A percentile compares a stretch with the other conserved stretches of the same genome.
phyloP scores from a whole-genome alignment of 306 rosid species.

The Malus orientalis region DNA sequence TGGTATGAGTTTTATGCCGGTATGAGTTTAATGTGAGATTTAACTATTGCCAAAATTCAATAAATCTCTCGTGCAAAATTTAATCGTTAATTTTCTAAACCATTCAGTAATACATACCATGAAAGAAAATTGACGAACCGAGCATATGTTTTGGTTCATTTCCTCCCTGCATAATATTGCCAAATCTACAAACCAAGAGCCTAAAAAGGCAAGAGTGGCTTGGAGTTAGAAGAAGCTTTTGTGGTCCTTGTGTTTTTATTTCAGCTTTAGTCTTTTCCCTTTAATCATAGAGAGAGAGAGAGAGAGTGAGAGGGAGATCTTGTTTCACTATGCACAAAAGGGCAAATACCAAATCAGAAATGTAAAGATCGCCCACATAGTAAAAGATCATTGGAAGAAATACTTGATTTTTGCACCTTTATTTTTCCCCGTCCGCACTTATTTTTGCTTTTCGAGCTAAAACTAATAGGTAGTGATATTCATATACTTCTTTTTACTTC shows the following conservation, averaged over 20 bases:
- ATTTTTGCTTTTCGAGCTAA: neutral
- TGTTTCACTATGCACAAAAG: neutral
- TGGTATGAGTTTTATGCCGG: too few relatives aligned
- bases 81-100: too few relatives aligned
- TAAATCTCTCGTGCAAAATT: neutral
- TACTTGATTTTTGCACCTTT: neutral
- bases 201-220: neutral
- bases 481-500: fast-evolving
- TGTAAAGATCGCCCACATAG: neutral
- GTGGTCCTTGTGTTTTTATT: neutral
- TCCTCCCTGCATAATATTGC: neutral
- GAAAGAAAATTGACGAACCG: neutral
- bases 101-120: neutral
- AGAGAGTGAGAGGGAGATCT: neutral
- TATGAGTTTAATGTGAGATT: too few relatives aligned
- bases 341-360: neutral
- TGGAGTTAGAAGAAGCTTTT: conserved; percentile 1
- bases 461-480: too few relatives aligned
- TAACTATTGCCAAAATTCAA: neutral
- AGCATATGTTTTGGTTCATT: neutral
- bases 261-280: neutral
- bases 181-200: neutral
- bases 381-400: neutral
- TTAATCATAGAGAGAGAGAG: neutral
- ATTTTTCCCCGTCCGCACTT: neutral